Percentiles rank a stretch among this genome's conserved stretches.
Conservation (phyloP, 164 flowering plant species). For the Tetracentron sinense region DNA sequence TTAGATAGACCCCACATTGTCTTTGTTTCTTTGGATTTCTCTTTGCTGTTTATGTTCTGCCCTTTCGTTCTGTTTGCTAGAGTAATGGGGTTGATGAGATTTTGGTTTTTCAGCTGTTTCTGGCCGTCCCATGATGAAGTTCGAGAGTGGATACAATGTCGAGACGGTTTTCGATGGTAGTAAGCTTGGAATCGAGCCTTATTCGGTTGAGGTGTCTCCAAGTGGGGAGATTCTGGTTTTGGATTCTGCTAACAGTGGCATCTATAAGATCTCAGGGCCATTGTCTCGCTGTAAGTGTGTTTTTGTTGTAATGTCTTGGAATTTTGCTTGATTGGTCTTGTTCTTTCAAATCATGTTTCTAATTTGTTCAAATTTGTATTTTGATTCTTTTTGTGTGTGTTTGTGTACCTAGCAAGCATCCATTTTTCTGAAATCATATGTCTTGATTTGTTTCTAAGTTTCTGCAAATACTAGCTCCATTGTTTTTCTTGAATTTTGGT, state of each 20-base stretch:
- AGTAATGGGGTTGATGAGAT: slow-evolving; percentile 5
- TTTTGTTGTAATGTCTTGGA: not conserved
- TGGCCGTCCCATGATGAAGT: no score
- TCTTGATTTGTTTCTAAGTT: no score
- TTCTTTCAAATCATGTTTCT: no score
- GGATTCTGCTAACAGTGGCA: slow-evolving; percentile 60
- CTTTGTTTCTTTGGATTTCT: no score
- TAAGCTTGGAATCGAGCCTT: slow-evolving; percentile 61
- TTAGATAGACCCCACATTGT: slow-evolving; percentile 8
- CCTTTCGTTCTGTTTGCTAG: not conserved
- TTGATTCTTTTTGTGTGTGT: no score
- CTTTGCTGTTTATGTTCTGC: not conserved
- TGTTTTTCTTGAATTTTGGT: no score
- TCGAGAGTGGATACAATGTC: slow-evolving; percentile 53
- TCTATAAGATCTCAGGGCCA: slow-evolving; percentile 53
- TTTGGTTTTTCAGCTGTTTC: slow-evolving; percentile 31
- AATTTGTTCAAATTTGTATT: no score
- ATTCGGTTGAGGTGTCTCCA: slow-evolving; percentile 38
- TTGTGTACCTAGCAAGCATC: no score
- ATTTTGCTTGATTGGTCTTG: no score
- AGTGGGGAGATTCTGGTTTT: slow-evolving; percentile 50
- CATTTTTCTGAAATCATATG: no score
- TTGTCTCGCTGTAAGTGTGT: slow-evolving; percentile 47
- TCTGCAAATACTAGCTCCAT: no score
- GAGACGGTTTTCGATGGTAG: slow-evolving; percentile 73